Evolutionary conservation across 2,329 filamentous ascomycete species (phyloP).

Genomic region (Exophiala spinifera): DNA sequence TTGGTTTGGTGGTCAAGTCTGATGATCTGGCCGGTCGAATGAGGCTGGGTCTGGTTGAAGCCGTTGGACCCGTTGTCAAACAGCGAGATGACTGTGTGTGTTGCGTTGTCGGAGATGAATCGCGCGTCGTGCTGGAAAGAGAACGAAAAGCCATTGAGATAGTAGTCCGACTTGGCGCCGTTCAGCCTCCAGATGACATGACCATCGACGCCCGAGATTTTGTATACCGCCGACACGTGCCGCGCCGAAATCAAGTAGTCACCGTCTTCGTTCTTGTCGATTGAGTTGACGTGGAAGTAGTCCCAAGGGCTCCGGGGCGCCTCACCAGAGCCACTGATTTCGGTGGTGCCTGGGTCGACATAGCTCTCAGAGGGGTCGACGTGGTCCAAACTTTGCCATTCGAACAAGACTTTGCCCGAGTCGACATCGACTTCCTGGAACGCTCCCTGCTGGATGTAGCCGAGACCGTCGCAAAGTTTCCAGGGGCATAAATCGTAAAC

Average conservation of each 20-base stretch:
- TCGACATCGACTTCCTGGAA: slow-evolving; percentile 55
- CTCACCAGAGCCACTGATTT: slow-evolving; percentile 49
- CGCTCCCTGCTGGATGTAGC: slow-evolving; percentile 52
- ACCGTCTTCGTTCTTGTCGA: slow-evolving; percentile 41
- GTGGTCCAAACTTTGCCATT: slow-evolving; percentile 59
- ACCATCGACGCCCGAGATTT: slow-evolving; percentile 40
- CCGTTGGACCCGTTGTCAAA: slow-evolving; percentile 45
- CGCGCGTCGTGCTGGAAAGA: slow-evolving; percentile 45
- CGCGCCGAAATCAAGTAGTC: slow-evolving; percentile 44
- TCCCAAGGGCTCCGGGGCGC: slow-evolving; percentile 45
- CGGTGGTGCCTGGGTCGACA: slow-evolving; percentile 44
- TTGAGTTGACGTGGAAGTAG: slow-evolving; percentile 45
- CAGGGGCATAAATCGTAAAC: slow-evolving; percentile 48
- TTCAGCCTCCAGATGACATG: slow-evolving; percentile 40
- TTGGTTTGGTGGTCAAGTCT: slow-evolving; percentile 38
- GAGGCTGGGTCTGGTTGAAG: slow-evolving; percentile 38
- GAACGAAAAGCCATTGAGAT: slow-evolving; percentile 36
- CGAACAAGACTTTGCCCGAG: slow-evolving; percentile 55
- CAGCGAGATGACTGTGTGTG: slow-evolving; percentile 39
- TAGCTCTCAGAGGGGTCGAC: slow-evolving; percentile 50
- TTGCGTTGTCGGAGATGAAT: slow-evolving; percentile 39
- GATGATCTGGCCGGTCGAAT: slow-evolving; percentile 41
- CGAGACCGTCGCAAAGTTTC: slow-evolving; percentile 41
- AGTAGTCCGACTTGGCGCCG: slow-evolving; percentile 34
- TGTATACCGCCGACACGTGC: slow-evolving; percentile 41